Conservation (phyloP, 495 filamentous ascomycete genomes). For the Aspergillus mulundensis region DNA sequence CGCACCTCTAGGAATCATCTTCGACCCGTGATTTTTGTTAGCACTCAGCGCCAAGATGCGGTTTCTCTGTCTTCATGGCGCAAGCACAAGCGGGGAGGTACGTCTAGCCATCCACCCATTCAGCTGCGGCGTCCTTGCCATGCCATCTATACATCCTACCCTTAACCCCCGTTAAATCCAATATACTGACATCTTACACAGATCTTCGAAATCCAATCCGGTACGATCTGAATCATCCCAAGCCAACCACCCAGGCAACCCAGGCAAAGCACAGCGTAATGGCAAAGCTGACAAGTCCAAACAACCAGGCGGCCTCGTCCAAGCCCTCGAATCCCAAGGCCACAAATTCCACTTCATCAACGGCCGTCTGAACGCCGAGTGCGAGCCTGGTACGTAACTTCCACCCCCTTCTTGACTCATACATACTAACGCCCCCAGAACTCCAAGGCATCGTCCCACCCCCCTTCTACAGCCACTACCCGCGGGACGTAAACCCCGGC, state of each 20-base stretch:
- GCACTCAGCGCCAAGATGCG: neutral
- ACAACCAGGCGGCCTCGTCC: constrained; percentile 27
- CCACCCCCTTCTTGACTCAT: neutral
- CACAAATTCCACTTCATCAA: constrained; percentile 36
- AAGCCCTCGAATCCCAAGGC: constrained; percentile 28
- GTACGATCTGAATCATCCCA: constrained; percentile 8
- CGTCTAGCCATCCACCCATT: neutral
- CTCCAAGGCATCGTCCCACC: constrained; percentile 32
- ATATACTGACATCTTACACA: constrained; percentile 7
- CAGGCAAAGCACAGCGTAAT: too few species aligned
- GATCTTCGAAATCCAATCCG: constrained; percentile 42
- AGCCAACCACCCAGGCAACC: neutral
- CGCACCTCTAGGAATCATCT: neutral
- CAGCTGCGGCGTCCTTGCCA: neutral
- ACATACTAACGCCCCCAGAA: constrained; percentile 18
- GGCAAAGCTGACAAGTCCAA: too few species aligned
- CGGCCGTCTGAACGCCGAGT: constrained; percentile 24
- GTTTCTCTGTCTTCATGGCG: constrained; percentile 4
- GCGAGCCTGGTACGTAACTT: constrained; percentile 26
- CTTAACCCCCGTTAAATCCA: neutral
- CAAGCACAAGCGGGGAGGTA: constrained; percentile 5
- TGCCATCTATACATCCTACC: neutral
- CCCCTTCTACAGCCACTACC: constrained; percentile 40
- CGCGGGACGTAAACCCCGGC: constrained; percentile 23
- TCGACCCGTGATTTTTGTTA: too few species aligned